Evolutionary conservation across 2,329 filamentous ascomycete species (phyloP).

Genomic region (Biscogniauxia sp.): DNA sequence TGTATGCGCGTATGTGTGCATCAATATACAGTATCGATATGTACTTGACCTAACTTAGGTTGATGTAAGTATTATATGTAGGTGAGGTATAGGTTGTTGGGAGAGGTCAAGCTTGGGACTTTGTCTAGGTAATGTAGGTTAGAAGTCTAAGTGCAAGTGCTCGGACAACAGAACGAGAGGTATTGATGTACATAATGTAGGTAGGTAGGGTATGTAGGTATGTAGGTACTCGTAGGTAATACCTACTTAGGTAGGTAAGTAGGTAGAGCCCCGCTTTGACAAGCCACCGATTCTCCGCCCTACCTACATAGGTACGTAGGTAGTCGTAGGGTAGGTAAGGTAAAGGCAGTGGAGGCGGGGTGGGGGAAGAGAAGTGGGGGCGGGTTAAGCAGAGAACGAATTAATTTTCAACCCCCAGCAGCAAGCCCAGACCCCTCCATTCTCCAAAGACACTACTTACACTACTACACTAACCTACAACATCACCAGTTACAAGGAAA

Average conservation of each 20-base stretch:
- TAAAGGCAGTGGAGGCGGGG: background rate
- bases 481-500: no score
- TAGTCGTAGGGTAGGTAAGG: no score
- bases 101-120: no score
- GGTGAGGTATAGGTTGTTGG: background rate
- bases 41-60: background rate
- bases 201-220: no score
- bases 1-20: background rate
- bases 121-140: no score
- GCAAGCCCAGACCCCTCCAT: background rate
- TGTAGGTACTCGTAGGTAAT: no score
- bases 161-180: no score
- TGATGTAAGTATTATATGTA: background rate
- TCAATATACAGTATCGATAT: background rate
- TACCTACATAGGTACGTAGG: no score
- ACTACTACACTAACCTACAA: background rate
- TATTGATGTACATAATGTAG: no score
- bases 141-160: no score
- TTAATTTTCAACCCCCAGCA: background rate
- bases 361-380: background rate
- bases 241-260: no score
- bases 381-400: background rate
- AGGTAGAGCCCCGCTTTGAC: background rate
- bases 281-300: background rate
- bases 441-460: background rate